Conservation (phyloP, 176 grass and related monocot genomes). For the Paspalum vaginatum region DNA sequence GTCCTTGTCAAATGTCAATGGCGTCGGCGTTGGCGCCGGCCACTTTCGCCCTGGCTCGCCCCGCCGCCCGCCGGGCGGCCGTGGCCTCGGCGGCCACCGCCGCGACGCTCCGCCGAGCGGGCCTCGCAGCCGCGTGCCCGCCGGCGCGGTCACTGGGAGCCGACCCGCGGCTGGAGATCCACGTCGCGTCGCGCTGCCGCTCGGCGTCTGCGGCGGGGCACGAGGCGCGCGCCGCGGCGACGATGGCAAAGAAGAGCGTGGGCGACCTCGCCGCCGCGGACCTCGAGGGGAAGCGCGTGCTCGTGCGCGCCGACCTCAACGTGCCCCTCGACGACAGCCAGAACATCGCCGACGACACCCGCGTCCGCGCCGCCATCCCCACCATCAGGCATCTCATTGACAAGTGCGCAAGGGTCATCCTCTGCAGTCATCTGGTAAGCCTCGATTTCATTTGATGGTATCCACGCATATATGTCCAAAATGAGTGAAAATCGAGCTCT, state of each 20-base stretch:
- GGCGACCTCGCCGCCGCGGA: slow-evolving; percentile 37
- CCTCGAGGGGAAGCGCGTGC: slow-evolving; percentile 43
- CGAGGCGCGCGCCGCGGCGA: slow-evolving; percentile 32
- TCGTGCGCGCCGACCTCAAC: slow-evolving; percentile 47
- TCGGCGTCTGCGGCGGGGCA: slow-evolving; percentile 13
- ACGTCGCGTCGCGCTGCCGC: neutral
- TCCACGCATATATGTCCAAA: neutral
- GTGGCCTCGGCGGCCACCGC: neutral
- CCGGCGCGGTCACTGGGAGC: neutral
- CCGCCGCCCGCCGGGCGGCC: neutral
- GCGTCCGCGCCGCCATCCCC: slow-evolving; percentile 46
- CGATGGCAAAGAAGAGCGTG: slow-evolving; percentile 55
- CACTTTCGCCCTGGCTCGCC: slow-evolving; percentile 11
- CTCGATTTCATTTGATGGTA: too few species aligned
- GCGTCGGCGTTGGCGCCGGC: slow-evolving; percentile 17
- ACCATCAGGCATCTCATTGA: slow-evolving; percentile 49
- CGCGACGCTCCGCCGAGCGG: neutral
- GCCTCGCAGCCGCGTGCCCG: neutral
- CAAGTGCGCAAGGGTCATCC: slow-evolving; percentile 50
- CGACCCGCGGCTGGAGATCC: slow-evolving; percentile 8
- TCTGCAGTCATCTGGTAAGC: slow-evolving; percentile 51
- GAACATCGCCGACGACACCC: slow-evolving; percentile 52
- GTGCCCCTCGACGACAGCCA: slow-evolving; percentile 47
- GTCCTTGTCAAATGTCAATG: neutral
- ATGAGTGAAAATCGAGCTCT: neutral